Evolutionary conservation across 2,329 filamentous ascomycete species (phyloP).

Genomic region (Didymella arachidicola): DNA sequence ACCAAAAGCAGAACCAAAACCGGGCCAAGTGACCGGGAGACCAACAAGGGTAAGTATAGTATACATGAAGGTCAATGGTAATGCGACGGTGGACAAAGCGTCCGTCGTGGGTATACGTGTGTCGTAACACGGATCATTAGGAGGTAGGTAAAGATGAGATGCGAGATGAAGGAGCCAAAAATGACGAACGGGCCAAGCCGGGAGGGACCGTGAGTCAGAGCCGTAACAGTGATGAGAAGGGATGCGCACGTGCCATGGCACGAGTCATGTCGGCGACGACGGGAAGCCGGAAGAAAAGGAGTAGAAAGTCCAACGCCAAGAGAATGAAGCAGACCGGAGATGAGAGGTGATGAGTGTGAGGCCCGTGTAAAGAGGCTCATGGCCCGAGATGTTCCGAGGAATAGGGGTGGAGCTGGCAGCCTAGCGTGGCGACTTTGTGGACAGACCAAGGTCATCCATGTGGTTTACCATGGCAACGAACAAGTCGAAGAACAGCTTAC

Average conservation of each 20-base stretch:
- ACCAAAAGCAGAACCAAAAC: slow-evolving; percentile 26
- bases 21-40: slow-evolving; percentile 28
- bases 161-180: slow-evolving; percentile 23
- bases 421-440: slow-evolving; percentile 43
- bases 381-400: slow-evolving; percentile 12
- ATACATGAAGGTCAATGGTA: slow-evolving; percentile 41
- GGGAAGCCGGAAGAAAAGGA: slow-evolving; percentile 23
- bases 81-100: slow-evolving; percentile 12
- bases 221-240: slow-evolving; percentile 28
- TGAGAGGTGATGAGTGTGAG: slow-evolving; percentile 21
- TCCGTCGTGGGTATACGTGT: slow-evolving; percentile 20
- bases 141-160: slow-evolving; percentile 19
- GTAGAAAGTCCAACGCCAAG: slow-evolving; percentile 15
- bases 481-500: slow-evolving; percentile 89
- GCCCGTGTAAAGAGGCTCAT: slow-evolving; percentile 10
- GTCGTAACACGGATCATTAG: slow-evolving; percentile 25
- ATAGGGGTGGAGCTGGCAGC: slow-evolving; percentile 22
- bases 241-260: slow-evolving; percentile 25
- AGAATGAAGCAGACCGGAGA: slow-evolving; percentile 26
- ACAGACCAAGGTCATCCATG: slow-evolving; percentile 59
- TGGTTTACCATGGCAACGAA: slow-evolving; percentile 95
- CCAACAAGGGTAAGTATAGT: slow-evolving; percentile 36
- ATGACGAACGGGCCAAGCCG: slow-evolving; percentile 19
- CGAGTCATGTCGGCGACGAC: slow-evolving; percentile 24
- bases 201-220: slow-evolving; percentile 33